A percentile compares a stretch with the other conserved stretches of the same genome.
These are phyloP conservation scores for Stephanodiscus minutulus DNA, from an alignment of 108 stramenopile species.

Conservation along the genomic window DNA sequence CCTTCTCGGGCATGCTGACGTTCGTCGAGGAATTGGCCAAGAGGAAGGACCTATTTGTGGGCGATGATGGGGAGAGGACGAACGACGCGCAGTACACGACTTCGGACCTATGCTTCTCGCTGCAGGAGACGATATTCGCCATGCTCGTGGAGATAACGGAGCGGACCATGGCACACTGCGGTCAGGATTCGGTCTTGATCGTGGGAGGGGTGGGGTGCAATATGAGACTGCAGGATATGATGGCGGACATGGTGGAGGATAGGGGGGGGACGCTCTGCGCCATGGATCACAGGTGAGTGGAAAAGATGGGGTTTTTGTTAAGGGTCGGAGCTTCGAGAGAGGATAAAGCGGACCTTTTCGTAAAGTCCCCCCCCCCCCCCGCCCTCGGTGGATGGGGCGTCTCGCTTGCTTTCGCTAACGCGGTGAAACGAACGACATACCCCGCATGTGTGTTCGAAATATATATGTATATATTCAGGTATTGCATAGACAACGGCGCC, in stretches of 20 bases:
- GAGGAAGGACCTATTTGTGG: slow-evolving; percentile 44
- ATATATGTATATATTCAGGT: slow-evolving; percentile 42
- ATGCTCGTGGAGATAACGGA: slow-evolving; percentile 99
- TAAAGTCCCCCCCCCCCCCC: too few species aligned
- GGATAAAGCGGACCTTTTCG: not conserved
- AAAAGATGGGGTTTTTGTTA: too few species aligned
- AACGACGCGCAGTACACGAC: slow-evolving; percentile 53
- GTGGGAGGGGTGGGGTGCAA: slow-evolving; percentile 99
- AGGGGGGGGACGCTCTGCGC: slow-evolving; percentile 91
- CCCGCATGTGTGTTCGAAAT: too few species aligned
- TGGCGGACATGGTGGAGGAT: slow-evolving; percentile 91
- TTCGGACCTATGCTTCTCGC: slow-evolving; percentile 94
- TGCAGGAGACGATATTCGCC: slow-evolving; percentile 99
- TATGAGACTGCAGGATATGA: slow-evolving; percentile 96
- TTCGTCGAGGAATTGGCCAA: slow-evolving; percentile 58
- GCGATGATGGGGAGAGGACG: slow-evolving; percentile 17
- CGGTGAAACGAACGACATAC: too few species aligned
- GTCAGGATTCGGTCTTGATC: slow-evolving; percentile 90
- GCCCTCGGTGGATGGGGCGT: too few species aligned
- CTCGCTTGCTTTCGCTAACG: too few species aligned
- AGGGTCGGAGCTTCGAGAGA: too few species aligned
- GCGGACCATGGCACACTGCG: slow-evolving; percentile 98
- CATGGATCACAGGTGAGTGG: slow-evolving; percentile 87
- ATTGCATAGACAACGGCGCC: slow-evolving; percentile 99
- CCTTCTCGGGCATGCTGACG: slow-evolving; percentile 63